Evolutionary conservation across 768 basidiomycete species (phyloP), one percentile per base, ranked within the genome.

Genomic region (Tulasnella sp.): DNA sequence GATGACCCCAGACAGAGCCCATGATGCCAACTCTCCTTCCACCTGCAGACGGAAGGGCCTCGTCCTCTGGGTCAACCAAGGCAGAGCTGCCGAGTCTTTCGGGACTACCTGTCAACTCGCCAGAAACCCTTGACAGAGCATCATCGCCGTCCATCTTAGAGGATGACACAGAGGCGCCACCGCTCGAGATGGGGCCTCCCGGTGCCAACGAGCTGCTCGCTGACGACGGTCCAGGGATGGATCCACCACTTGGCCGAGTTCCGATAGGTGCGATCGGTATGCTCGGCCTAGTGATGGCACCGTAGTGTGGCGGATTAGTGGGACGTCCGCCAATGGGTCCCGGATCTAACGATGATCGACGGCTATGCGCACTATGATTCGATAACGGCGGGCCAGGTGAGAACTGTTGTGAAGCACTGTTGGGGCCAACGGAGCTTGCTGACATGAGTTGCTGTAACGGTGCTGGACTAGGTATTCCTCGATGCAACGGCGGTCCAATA

Each of bases 261-360:
- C 61, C 61, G 21, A 62, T 62, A 15, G 61, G 61, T 17, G 61
- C 61, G 32, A 62, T 62, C 26, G 24, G 45, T 29, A n/a, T n/a
- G n/a, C n/a, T n/a, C 2, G 61, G 61, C 5, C 61, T 56, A 38
- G 53, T 56, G 21, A 62, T 62, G 13, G 61, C 61, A n/a, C 58
- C 58, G 42, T 49, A 59, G 27, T 26, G 26, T 4, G 58, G 58
- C 21, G 50, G 23, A 38, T 44, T 29, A 11, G 43, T 43, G 17
- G 44, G 21, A 5, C 50, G 27, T 3, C 30, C 24, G 29, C 58
- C 58, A 29, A 59, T 59, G 3, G 58, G 34, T 38, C 34, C 34
- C 34, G 34, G 58, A 17, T 59, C 58, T n/a, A 59, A 26, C 11
- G 58, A 59, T 15, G 50, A 49, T 15, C 58, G 47, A 32, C 58